Evolutionary conservation across 164 flowering plant species (phyloP).

Genomic region (Malania oleifera): DNA sequence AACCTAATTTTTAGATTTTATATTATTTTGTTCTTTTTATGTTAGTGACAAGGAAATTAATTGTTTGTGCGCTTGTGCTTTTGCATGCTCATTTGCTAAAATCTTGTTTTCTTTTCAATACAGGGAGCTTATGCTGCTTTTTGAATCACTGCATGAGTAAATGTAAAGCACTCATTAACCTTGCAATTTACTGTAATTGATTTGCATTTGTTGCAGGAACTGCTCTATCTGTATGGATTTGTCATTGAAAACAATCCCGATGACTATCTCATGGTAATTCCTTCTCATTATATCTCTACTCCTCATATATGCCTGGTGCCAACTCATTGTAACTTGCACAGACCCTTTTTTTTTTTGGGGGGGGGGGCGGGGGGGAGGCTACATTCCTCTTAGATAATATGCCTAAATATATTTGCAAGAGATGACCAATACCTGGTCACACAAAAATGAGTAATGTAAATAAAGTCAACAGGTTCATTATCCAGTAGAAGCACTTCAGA

Average conservation of each 20-base stretch:
- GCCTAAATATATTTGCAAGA: background rate
- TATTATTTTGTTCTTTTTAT: background rate
- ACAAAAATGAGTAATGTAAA: background rate
- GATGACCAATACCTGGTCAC: background rate
- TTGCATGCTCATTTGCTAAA: background rate
- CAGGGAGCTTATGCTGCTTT: background rate
- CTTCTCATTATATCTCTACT: background rate
- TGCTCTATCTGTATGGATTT: constrained; percentile 92
- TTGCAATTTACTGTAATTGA: background rate
- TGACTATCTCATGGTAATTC: constrained; percentile 92
- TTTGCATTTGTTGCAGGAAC: constrained; percentile 60
- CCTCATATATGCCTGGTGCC: background rate
- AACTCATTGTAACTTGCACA: background rate
- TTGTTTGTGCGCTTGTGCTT: background rate
- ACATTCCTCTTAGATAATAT: too few species aligned
- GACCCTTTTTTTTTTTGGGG: background rate
- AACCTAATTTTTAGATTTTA: background rate
- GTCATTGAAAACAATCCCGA: constrained; percentile 84
- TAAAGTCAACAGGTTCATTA: constrained; percentile 64
- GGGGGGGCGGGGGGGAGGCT: too few species aligned
- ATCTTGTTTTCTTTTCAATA: background rate
- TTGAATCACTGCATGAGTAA: background rate
- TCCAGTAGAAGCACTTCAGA: constrained; percentile 78
- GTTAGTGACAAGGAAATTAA: background rate
- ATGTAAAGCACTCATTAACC: background rate